These are phyloP conservation scores for Gamarada debralockiae DNA, from an alignment of 495 filamentous ascomycete genomes.

Conservation along the genomic window DNA sequence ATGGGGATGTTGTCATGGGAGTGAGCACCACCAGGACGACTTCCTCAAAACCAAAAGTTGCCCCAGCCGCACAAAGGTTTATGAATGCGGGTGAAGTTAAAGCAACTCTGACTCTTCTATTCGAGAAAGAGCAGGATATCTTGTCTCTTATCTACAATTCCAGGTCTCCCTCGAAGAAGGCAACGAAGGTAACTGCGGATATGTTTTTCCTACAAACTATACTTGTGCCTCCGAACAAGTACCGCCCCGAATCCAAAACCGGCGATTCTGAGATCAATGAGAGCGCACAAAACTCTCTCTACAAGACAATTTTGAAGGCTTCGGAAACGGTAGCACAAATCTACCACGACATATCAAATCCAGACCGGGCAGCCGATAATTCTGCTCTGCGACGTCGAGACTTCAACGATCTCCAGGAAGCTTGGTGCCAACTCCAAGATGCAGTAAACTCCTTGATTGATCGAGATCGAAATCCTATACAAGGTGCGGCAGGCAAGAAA, in stretches of 20 bases:
- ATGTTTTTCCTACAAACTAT: conserved; percentile 92
- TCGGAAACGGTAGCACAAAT: conserved; percentile 71
- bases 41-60: conserved; percentile 26
- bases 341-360: conserved; percentile 60
- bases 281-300: conserved; percentile 76
- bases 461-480: conserved; percentile 73
- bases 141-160: conserved; percentile 78
- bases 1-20: conserved; percentile 50
- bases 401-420: conserved; percentile 60
- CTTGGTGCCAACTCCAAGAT: conserved; percentile 81
- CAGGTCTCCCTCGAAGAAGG: conserved; percentile 47
- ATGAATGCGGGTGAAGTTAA: conserved; percentile 73
- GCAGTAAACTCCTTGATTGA: conserved; percentile 89
- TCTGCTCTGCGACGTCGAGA: conserved; percentile 36
- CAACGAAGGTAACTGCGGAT: conserved; percentile 57
- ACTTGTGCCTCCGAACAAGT: conserved; percentile 87
- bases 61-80: conserved; percentile 52
- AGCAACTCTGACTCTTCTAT: conserved; percentile 70
- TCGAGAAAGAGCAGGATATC: conserved; percentile 81
- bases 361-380: conserved; percentile 28
- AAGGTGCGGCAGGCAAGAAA: conserved; percentile 63
- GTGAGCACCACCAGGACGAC: conserved; percentile 28
- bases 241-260: conserved; percentile 80
- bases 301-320: conserved; percentile 71
- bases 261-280: conserved; percentile 77